These are phyloP conservation scores for Cercospora beticola DNA, from an alignment of 2,329 filamentous ascomycete species.

Conservation along the genomic window DNA sequence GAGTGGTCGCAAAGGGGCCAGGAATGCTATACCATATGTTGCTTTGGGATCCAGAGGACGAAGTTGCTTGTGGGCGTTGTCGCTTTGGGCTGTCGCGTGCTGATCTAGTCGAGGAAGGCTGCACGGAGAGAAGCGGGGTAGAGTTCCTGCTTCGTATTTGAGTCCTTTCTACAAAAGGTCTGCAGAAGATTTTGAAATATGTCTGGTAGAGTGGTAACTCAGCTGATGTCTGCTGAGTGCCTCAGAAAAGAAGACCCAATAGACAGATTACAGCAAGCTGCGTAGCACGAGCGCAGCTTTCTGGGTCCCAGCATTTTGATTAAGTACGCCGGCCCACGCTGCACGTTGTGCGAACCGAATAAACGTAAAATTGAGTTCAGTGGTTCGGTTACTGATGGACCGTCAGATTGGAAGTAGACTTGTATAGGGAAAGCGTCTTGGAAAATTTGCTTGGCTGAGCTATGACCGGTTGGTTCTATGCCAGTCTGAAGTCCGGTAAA, in stretches of 20 bases:
- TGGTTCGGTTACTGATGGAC: conserved; percentile 8
- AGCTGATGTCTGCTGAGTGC: neutral
- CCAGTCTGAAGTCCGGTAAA: neutral
- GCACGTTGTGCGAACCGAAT: neutral
- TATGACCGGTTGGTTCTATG: conserved; percentile 1
- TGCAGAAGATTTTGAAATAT: neutral
- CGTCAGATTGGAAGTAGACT: conserved; percentile 12
- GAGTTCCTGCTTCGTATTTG: conserved; percentile 2
- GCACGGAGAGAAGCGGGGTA: neutral
- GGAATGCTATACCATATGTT: conserved; percentile 7
- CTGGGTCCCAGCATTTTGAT: conserved; percentile 16
- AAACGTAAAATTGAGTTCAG: conserved; percentile 12
- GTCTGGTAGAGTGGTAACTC: neutral
- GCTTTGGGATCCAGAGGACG: conserved; percentile 5
- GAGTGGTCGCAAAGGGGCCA: conserved; percentile 3
- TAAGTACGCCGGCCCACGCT: conserved; percentile 16
- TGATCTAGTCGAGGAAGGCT: conserved; percentile 5
- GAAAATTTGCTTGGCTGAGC: conserved; percentile 3
- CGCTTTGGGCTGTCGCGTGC: conserved; percentile 8
- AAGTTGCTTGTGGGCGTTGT: conserved; percentile 13
- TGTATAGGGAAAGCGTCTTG: conserved; percentile 9
- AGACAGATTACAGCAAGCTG: conserved; percentile 5
- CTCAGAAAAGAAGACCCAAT: neutral
- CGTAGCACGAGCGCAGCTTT: conserved; percentile 11
- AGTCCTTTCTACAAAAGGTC: neutral